These are phyloP conservation scores for Fragilariopsis cylindrus DNA, from an alignment of 108 stramenopile genomes.

Conservation along the genomic window DNA sequence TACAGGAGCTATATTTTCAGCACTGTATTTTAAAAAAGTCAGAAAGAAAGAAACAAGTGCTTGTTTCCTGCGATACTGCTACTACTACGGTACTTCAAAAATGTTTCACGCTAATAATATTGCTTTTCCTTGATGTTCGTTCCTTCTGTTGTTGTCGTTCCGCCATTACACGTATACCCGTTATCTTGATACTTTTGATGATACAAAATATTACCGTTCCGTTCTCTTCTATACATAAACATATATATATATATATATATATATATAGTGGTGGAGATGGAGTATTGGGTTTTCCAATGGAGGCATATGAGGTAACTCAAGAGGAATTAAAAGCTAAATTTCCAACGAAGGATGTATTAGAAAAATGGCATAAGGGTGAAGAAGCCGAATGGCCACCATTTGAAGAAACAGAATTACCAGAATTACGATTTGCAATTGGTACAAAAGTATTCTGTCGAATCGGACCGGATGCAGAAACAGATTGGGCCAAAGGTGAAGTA, in stretches of 20 bases:
- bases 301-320: slow-evolving; percentile 72
- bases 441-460: slow-evolving; percentile 81
- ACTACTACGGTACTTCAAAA: too few species aligned
- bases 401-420: slow-evolving; percentile 52
- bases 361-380: slow-evolving; percentile 74
- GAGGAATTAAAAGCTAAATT: slow-evolving; percentile 62
- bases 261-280: slow-evolving; percentile 69
- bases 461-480: slow-evolving; percentile 79
- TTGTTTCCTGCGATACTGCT: too few species aligned
- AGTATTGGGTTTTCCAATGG: slow-evolving; percentile 74
- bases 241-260: neutral
- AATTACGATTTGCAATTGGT: slow-evolving; percentile 79
- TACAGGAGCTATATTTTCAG: too few species aligned
- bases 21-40: too few species aligned
- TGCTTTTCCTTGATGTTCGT: too few species aligned
- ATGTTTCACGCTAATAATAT: too few species aligned
- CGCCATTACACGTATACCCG: too few species aligned
- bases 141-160: neutral
- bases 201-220: neutral
- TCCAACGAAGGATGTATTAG: slow-evolving; percentile 65
- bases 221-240: slow-evolving; percentile 8
- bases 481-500: slow-evolving; percentile 84
- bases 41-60: too few species aligned
- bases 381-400: slow-evolving; percentile 86
- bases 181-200: neutral